A percentile compares a stretch with the other conserved stretches of the same genome.
Conservation (phyloP, 306 rosid genomes). For the Ormosia semicastrata region DNA sequence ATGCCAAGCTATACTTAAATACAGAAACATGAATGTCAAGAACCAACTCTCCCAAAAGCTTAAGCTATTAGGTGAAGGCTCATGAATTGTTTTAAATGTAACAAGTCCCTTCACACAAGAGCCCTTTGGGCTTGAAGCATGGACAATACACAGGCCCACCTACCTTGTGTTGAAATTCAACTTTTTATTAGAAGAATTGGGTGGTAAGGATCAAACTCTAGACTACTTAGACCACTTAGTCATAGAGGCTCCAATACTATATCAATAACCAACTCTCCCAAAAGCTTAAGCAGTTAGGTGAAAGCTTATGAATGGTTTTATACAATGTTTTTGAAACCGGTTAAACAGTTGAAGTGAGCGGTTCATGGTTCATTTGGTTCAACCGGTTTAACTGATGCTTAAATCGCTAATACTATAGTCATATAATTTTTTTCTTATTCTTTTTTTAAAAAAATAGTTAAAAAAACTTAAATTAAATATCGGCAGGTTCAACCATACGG, state of each 20-base stretch:
- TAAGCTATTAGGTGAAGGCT: neutral
- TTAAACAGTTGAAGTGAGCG: no score
- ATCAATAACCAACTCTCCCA: neutral
- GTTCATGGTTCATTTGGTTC: no score
- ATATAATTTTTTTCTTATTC: no score
- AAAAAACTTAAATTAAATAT: no score
- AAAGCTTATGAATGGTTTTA: neutral
- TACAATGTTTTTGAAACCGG: no score
- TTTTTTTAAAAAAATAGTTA: no score
- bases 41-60: neutral
- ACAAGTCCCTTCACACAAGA: neutral
- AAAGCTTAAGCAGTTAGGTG: neutral
- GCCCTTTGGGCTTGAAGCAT: neutral
- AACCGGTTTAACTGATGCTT: no score
- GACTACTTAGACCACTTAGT: neutral
- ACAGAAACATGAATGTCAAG: no score
- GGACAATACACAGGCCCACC: neutral
- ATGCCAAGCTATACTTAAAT: slow-evolving; percentile 27
- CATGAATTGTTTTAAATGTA: neutral
- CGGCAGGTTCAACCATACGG: no score
- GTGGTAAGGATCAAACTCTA: neutral
- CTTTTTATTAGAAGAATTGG: neutral
- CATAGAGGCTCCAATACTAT: neutral
- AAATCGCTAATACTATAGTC: no score
- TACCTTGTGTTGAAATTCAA: neutral